Conservation (phyloP, 2,329 filamentous ascomycete species). For the Colletotrichum incanum region DNA sequence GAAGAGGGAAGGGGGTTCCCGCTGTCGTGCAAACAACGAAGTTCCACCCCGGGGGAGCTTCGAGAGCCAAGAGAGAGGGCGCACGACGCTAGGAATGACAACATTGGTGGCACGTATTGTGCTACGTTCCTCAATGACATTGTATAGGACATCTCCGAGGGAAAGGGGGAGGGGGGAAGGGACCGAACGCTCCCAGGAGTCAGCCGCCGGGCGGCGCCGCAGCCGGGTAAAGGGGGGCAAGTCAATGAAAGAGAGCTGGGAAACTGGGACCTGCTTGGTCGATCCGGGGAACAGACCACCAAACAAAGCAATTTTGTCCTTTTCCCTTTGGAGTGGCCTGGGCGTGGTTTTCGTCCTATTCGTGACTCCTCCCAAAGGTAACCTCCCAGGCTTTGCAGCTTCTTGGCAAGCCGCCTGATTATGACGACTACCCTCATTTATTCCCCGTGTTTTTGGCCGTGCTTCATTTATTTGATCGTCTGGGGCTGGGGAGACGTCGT, state of each 20-base stretch:
- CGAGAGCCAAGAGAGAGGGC: not conserved
- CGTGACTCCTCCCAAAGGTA: not conserved
- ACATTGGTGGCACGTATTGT: slow-evolving; percentile 4
- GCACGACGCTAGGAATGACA: not conserved
- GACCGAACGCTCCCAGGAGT: not conserved
- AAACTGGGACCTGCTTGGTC: not conserved
- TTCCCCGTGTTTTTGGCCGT: not conserved
- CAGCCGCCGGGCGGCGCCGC: not conserved
- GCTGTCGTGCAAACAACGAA: not conserved
- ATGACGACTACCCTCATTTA: slow-evolving; percentile 6
- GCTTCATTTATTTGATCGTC: not conserved
- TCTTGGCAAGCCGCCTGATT: slow-evolving; percentile 11
- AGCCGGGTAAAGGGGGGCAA: not conserved
- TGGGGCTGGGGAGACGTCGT: not conserved
- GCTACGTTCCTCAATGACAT: slow-evolving; percentile 1
- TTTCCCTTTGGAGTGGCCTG: not conserved
- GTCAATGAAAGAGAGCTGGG: not conserved
- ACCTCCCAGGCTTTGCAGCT: not conserved
- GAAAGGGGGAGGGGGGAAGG: not conserved
- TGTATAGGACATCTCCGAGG: slow-evolving; percentile 27
- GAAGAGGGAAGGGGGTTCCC: no score
- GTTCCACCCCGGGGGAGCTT: not conserved
- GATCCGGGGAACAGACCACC: not conserved
- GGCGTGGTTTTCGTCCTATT: slow-evolving; percentile 5
- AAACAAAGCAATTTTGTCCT: not conserved